Evolutionary conservation across 495 filamentous ascomycete genomes (phyloP), one percentile per base, ranked within the genome.

Genomic region (Penicillium tannophilum): DNA sequence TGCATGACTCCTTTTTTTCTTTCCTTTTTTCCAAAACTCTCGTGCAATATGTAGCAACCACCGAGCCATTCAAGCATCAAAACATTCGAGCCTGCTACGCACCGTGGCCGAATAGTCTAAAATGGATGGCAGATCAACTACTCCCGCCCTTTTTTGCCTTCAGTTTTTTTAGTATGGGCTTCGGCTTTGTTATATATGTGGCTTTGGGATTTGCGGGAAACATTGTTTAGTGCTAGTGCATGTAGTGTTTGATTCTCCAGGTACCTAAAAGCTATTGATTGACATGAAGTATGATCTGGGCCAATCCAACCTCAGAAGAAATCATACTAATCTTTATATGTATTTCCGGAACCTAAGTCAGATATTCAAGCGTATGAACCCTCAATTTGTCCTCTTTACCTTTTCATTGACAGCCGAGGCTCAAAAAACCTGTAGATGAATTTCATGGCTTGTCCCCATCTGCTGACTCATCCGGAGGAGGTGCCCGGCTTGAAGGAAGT

Each of bases 91-190:
- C 66, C n/a, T 59, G 26, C 31, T 63, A 55, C 62, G 63, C 33
- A 68, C 82, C 77, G 77, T 89, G 82, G 83, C 80, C 82, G 75
- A 79, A 82, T 84, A 73, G 86, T 87, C 88, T 91, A 91, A 86
- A 89, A 79, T 80, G 75, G 84, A 87, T 91, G 89, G 89, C 74
- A 91, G 78, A 91, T 75, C 54, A 66, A 66, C 28, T 11, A 11
- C 51, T 45, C 56, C 49, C 31, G 31, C 31, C n/a, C 1, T 16
- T 59, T 59, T 28, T 28, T 48, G 42, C 49, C 31, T 33, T 31
- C 6, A 49, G 43, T 31, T 26, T 9, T 24, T 53, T 14, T 6
- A 8, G 3, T 20, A 47, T 53, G 44, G 44, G 19, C 23, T 31
- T 11, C 6, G 58, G 58, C 26, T 44, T 49, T 54, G 31, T 7